Percentiles rank a stretch among this genome's conserved stretches.
Conservation (phyloP, 2,329 filamentous ascomycete genomes). For the Phyllosticta citriasiana region DNA sequence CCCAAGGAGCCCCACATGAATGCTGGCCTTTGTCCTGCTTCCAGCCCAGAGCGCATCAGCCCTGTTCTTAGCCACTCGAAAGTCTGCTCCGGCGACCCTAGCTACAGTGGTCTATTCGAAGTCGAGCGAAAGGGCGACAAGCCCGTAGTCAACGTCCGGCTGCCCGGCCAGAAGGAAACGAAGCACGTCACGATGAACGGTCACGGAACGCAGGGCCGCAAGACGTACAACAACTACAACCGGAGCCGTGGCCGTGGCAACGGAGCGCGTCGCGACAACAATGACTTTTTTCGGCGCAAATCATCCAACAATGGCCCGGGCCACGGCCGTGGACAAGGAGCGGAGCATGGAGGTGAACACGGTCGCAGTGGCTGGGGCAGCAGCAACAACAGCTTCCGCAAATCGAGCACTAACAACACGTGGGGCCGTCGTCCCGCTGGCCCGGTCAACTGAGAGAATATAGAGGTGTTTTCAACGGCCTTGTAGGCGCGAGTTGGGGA, state of each 20-base stretch:
- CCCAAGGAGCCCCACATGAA: slow-evolving; percentile 6
- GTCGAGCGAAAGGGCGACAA: not conserved
- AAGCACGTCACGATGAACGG: not conserved
- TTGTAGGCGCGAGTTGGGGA: slow-evolving; percentile 3
- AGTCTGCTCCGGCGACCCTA: not conserved
- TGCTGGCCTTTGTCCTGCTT: slow-evolving; percentile 1
- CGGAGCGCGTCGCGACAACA: not conserved
- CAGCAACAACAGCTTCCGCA: slow-evolving; percentile 7
- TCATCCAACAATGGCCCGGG: not conserved
- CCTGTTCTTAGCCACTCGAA: not conserved
- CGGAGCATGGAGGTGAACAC: not conserved
- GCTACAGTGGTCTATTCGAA: not conserved
- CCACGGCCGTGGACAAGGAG: not conserved
- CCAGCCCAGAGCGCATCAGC: not conserved
- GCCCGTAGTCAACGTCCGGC: not conserved
- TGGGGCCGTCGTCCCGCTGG: slow-evolving; percentile 5
- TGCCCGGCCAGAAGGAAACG: not conserved
- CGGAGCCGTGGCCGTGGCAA: not conserved
- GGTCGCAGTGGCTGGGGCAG: not conserved
- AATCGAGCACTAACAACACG: not conserved
- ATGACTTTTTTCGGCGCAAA: slow-evolving; percentile 3
- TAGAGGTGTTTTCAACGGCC: not conserved
- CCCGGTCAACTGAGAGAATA: slow-evolving; percentile 1
- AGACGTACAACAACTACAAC: slow-evolving; percentile 4
- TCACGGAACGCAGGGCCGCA: slow-evolving; percentile 1